Evolutionary conservation across 2,329 filamentous ascomycete genomes (phyloP).

Genomic region (Nigrograna mackinnonii): DNA sequence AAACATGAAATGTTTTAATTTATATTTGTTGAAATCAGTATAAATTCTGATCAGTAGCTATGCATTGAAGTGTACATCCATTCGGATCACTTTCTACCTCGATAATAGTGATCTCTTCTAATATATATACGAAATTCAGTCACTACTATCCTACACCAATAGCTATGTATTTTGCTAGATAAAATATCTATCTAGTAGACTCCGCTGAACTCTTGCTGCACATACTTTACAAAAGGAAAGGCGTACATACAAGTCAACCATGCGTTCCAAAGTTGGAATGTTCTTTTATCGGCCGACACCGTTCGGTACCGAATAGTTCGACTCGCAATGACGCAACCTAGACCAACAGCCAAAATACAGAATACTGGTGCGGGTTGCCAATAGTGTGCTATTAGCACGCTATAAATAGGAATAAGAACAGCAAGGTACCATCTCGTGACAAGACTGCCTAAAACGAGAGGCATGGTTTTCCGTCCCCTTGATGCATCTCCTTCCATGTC

Average conservation of each 20-base stretch:
- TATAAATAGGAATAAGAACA: slow-evolving; percentile 13
- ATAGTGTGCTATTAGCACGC: not conserved
- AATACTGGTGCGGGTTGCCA: slow-evolving; percentile 1
- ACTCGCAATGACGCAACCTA: slow-evolving; percentile 11
- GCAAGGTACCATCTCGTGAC: slow-evolving; percentile 13
- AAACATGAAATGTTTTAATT: no score
- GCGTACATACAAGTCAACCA: slow-evolving; percentile 17
- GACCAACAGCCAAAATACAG: slow-evolving; percentile 3
- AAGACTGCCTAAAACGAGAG: slow-evolving; percentile 75
- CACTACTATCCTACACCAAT: no score
- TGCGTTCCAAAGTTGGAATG: slow-evolving; percentile 20
- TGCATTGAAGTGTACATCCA: no score
- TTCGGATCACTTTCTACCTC: no score
- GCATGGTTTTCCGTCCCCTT: slow-evolving; percentile 82
- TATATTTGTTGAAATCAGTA: no score
- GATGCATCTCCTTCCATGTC: slow-evolving; percentile 48
- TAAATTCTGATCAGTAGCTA: no score
- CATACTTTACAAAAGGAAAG: slow-evolving; percentile 14
- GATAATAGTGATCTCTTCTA: no score
- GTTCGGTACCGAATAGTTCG: slow-evolving; percentile 8
- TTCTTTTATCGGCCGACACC: slow-evolving; percentile 14
- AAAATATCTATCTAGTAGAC: no score
- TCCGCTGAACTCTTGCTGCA: no score
- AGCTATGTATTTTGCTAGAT: no score
- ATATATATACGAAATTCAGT: no score